These are phyloP conservation scores for Tolypocladium ophioglossoides DNA, from an alignment of 2,329 filamentous ascomycete species.

Conservation along the genomic window DNA sequence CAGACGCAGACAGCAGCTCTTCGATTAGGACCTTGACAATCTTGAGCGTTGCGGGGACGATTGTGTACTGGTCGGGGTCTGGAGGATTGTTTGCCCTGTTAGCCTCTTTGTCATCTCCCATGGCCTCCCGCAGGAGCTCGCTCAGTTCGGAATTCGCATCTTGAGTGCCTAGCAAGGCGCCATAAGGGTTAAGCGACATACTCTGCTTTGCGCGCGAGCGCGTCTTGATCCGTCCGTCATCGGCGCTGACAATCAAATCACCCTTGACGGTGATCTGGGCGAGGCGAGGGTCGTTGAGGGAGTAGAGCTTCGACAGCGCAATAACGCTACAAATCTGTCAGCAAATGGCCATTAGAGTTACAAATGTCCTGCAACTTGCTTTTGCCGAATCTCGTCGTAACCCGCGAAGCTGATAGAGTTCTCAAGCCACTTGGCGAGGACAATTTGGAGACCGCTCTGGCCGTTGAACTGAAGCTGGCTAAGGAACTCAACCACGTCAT, in stretches of 20 bases:
- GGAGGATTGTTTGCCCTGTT: conserved; percentile 10
- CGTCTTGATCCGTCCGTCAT: conserved; percentile 77
- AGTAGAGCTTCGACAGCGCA: conserved; percentile 83
- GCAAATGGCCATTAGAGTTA: conserved; percentile 1
- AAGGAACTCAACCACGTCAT: conserved; percentile 87
- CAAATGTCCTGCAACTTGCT: conserved; percentile 46
- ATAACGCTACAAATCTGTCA: conserved; percentile 55
- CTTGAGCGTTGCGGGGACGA: conserved; percentile 80
- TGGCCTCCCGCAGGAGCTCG: background rate
- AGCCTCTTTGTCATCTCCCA: conserved; percentile 10
- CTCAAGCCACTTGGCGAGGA: conserved; percentile 91
- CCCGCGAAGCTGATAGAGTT: conserved; percentile 97
- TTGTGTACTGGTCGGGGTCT: conserved; percentile 85
- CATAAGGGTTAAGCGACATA: conserved; percentile 22
- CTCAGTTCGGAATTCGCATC: background rate
- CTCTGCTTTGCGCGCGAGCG: conserved; percentile 79
- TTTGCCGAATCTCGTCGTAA: conserved; percentile 94
- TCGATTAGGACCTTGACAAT: conserved; percentile 94
- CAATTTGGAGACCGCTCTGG: conserved; percentile 75
- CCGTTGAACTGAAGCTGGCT: conserved; percentile 71
- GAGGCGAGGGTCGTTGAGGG: conserved; percentile 72
- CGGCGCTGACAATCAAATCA: conserved; percentile 72
- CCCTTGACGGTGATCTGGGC: conserved; percentile 78
- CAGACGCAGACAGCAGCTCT: conserved; percentile 75
- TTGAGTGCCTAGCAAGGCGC: background rate